Base-by-base conservation (phyloP, 805 yeast species). In the Zygotorulaspora chibaensis region DNA sequence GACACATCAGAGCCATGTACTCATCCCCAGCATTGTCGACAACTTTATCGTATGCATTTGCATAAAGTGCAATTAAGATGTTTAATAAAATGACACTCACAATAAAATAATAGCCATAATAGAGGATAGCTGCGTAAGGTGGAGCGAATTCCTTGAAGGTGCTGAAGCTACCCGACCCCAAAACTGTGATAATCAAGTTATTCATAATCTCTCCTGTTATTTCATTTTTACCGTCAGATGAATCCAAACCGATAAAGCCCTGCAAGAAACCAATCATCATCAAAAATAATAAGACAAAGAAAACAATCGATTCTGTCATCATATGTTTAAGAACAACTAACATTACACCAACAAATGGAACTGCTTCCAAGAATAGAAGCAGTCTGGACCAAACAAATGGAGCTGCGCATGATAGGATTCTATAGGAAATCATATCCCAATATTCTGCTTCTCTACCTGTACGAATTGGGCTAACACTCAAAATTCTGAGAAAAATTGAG, bases 301-400 rank as follows among this genome's bases (percentile, higher is more conserved):
- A 88, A 11, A 87, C 73, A n/a, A 86, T 62, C 1, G 93, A 83
- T 63, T 88, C 96, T 56, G 83, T 81, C 87, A 88, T 83, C 87
- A 88, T 84, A 46, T 82, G 83, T 58, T 86, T 86, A 40, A 86
- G 69, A 3, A 88, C 91, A 25, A 88, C 91, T 51, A 88, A 76
- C 88, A 88, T 84, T 2, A 89, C 87, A 34, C 96, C 96, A 40
- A 87, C 86, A 63, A 88, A 87, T 55, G 77, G 76, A 53, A 81
- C 80, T 9, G 90, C 84, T 61, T 88, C 96, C 55, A 87, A 73
- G 65, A 74, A 87, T 30, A 88, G 72, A 45, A 88, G 67, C 40
- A 88, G 69, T 40, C 96, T 73, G 2, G 85, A 76, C 95, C 96
- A 88, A 77, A 88, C 81, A 53, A 88, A 71, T 2, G 96, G 96